Evolutionary conservation across 75 land plant species (phyloP).

Genomic region (Cryptomeria japonica): DNA sequence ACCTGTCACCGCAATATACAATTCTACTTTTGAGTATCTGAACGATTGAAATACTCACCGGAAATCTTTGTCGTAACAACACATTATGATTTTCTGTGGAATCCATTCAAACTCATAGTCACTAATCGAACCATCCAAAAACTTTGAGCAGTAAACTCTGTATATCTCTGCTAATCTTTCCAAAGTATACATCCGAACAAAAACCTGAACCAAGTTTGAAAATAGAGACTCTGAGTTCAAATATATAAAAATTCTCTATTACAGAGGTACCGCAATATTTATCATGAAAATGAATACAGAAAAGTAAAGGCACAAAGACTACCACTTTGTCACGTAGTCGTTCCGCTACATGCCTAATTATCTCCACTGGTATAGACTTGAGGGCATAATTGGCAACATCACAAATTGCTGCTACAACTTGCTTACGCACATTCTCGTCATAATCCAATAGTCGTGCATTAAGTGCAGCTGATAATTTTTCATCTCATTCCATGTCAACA

Average conservation of each 20-base stretch:
- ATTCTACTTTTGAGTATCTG: background rate
- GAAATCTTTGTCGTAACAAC: slow-evolving; percentile 73
- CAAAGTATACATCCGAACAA: slow-evolving; percentile 65
- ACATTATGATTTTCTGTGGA: slow-evolving; percentile 69
- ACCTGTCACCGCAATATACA: slow-evolving; percentile 1
- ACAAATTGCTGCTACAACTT: slow-evolving; percentile 75
- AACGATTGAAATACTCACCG: slow-evolving; percentile 28
- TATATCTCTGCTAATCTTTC: slow-evolving; percentile 73
- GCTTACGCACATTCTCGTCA: slow-evolving; percentile 73
- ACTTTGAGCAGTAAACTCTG: slow-evolving; percentile 29
- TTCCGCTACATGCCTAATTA: slow-evolving; percentile 52
- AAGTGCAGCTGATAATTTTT: slow-evolving; percentile 50
- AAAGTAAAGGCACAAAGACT: slow-evolving; percentile 4
- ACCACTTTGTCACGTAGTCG: slow-evolving; percentile 85
- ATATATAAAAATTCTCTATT: background rate
- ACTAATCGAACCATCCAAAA: slow-evolving; percentile 25
- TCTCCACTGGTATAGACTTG: slow-evolving; percentile 48
- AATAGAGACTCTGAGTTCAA: background rate
- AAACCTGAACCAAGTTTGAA: slow-evolving; percentile 34
- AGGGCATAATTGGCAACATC: slow-evolving; percentile 51
- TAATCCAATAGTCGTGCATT: slow-evolving; percentile 65
- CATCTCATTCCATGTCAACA: background rate
- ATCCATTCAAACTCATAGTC: slow-evolving; percentile 65
- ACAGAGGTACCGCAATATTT: background rate
- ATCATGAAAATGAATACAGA: background rate